phyloP scores from a whole-genome alignment of 2,329 filamentous ascomycete species.

The Aureobasidium zeae region DNA sequence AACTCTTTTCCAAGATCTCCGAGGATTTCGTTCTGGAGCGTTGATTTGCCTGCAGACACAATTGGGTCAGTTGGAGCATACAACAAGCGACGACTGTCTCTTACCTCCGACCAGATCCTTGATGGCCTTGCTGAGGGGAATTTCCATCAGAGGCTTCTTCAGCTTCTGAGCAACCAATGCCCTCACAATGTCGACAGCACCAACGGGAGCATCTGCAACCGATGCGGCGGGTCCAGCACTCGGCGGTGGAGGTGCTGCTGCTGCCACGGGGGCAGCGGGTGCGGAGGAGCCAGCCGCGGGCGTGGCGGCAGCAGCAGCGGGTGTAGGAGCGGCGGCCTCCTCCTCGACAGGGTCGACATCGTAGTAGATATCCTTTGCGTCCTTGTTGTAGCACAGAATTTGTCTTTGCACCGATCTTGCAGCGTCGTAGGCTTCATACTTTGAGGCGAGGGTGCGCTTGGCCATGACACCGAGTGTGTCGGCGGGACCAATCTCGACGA shows the following conservation, averaged over 20 bases:
- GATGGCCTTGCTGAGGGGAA: constrained; percentile 92
- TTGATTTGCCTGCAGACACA: constrained; percentile 72
- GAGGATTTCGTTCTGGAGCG: constrained; percentile 95
- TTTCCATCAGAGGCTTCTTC: constrained; percentile 83
- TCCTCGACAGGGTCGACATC: constrained; percentile 93
- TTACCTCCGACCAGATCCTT: constrained; percentile 95
- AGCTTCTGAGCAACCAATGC: constrained; percentile 91
- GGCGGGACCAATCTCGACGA: constrained; percentile 93
- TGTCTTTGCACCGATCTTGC: constrained; percentile 93
- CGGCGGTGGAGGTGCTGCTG: constrained; percentile 50
- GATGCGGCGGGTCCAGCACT: constrained; percentile 78
- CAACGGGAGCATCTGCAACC: constrained; percentile 77
- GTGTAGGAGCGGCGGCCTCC: constrained; percentile 52
- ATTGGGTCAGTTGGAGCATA: neutral
- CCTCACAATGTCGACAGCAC: constrained; percentile 81
- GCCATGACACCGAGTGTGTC: constrained; percentile 98
- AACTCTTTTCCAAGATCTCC: constrained; percentile 98
- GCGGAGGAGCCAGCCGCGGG: constrained; percentile 43
- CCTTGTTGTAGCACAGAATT: constrained; percentile 99
- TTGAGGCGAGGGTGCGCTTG: constrained; percentile 85
- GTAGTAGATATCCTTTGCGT: constrained; percentile 98
- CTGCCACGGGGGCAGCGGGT: constrained; percentile 44
- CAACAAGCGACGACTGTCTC: constrained; percentile 29
- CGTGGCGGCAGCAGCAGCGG: constrained; percentile 37
- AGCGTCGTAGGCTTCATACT: constrained; percentile 97